phyloP scores from a whole-genome alignment of 2,329 filamentous ascomycete genomes.

The Lachnellula subtilissima region DNA sequence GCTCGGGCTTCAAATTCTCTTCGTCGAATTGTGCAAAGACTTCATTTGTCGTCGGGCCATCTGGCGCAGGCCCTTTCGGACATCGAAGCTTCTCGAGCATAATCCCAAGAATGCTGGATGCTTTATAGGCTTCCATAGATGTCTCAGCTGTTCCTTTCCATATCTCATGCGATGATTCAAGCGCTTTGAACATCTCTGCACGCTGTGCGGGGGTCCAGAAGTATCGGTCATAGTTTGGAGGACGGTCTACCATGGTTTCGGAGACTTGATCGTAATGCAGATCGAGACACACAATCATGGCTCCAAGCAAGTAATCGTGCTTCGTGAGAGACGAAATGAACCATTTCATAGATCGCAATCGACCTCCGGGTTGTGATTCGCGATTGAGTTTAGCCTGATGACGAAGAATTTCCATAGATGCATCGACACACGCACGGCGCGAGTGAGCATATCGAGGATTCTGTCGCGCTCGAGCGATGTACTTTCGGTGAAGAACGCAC shows the following conservation, averaged over 20 bases:
- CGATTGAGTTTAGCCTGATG: constrained; percentile 72
- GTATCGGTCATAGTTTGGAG: constrained; percentile 41
- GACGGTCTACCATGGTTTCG: constrained; percentile 30
- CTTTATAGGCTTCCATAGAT: constrained; percentile 89
- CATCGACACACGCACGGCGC: constrained; percentile 77
- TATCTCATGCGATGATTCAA: constrained; percentile 70
- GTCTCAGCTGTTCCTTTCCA: constrained; percentile 74
- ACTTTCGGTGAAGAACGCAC: constrained; percentile 84
- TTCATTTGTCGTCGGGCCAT: constrained; percentile 21
- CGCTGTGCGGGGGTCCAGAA: constrained; percentile 58
- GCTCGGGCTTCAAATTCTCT: constrained; percentile 57
- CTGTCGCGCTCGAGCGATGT: constrained; percentile 70
- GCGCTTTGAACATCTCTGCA: constrained; percentile 68
- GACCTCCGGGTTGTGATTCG: constrained; percentile 68
- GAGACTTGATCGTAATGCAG: constrained; percentile 62
- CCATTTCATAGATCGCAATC: constrained; percentile 69
- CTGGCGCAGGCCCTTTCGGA: constrained; percentile 31
- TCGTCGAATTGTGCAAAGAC: constrained; percentile 29
- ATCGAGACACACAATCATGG: constrained; percentile 79
- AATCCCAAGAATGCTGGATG: constrained; percentile 71
- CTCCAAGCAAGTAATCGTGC: constrained; percentile 80
- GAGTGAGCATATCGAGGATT: constrained; percentile 82
- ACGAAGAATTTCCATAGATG: constrained; percentile 73
- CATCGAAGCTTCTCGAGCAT: constrained; percentile 74
- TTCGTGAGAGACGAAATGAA: constrained; percentile 75